Conservation (phyloP, 306 rosid species). For the Vigna hirtella region DNA sequence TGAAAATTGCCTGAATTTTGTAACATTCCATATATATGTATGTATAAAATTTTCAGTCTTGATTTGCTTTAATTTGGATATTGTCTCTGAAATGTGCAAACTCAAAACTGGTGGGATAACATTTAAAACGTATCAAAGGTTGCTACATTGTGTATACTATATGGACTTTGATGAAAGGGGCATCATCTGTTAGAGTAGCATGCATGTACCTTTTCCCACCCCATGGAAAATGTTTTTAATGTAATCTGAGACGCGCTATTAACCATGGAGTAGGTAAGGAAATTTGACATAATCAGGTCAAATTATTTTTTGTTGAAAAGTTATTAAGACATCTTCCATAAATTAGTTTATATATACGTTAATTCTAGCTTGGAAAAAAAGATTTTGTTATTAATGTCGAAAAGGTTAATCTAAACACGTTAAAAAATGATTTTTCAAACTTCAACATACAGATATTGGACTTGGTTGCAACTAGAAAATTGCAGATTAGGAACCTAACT, state of each 20-base stretch:
- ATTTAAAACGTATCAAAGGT: too few species aligned
- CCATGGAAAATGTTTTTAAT: neutral
- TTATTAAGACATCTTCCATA: too few species aligned
- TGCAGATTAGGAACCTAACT: slow-evolving; percentile 9
- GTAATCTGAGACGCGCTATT: neutral
- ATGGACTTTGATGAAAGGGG: neutral
- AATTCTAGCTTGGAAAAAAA: too few species aligned
- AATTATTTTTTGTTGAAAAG: neutral
- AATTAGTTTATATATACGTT: too few species aligned
- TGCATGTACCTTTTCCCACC: too few species aligned
- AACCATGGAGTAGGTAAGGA: slow-evolving; percentile 7
- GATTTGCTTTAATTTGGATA: slow-evolving; percentile 23
- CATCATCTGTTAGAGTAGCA: neutral
- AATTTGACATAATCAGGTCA: neutral
- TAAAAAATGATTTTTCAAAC: slow-evolving; percentile 1
- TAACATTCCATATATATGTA: slow-evolving; percentile 7
- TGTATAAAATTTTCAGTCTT: neutral
- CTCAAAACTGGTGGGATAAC: neutral
- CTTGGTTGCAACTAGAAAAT: slow-evolving; percentile 10
- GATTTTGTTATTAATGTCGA: too few species aligned
- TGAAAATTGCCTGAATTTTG: slow-evolving; percentile 31
- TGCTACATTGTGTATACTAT: neutral
- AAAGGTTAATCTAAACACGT: neutral
- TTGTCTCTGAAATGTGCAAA: slow-evolving; percentile 6
- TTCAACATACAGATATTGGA: neutral